Conservation (phyloP, 2,329 filamentous ascomycete species). For the Venturia oleaginea region DNA sequence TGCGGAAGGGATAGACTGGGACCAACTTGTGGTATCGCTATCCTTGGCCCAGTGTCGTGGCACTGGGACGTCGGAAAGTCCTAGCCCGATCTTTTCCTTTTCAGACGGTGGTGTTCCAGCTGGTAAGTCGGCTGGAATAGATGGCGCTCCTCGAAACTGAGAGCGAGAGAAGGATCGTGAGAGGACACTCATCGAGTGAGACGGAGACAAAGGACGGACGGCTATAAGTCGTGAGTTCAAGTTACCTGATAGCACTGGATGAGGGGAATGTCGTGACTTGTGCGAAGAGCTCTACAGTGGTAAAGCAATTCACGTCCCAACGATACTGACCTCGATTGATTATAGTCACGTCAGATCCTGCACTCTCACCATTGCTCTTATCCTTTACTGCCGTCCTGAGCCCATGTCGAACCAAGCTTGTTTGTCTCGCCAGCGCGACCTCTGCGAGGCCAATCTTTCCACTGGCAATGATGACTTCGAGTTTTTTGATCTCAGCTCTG, state of each 20-base stretch:
- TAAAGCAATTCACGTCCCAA: background rate
- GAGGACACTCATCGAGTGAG: constrained; percentile 3
- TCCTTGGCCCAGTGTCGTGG: constrained; percentile 5
- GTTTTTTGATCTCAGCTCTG: constrained; percentile 10
- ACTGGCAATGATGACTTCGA: constrained; percentile 11
- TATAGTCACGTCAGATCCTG: background rate
- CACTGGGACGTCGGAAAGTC: constrained; percentile 1
- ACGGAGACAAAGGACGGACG: background rate
- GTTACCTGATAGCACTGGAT: background rate
- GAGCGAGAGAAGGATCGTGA: constrained; percentile 2
- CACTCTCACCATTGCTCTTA: background rate
- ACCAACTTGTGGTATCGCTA: constrained; percentile 5
- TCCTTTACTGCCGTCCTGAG: background rate
- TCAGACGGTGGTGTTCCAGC: constrained; percentile 5
- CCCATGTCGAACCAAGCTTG: constrained; percentile 3
- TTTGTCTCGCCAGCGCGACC: constrained; percentile 6
- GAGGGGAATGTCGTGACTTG: background rate
- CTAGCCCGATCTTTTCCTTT: background rate
- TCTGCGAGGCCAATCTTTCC: constrained; percentile 9
- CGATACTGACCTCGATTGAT: background rate
- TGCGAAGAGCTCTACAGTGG: background rate
- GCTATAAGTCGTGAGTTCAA: background rate
- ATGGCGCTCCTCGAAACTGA: background rate
- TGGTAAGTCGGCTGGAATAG: constrained; percentile 5
- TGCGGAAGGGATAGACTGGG: background rate